These are phyloP conservation scores for Hirsutella thompsonii DNA, from an alignment of 2,329 filamentous ascomycete species.

Conservation along the genomic window DNA sequence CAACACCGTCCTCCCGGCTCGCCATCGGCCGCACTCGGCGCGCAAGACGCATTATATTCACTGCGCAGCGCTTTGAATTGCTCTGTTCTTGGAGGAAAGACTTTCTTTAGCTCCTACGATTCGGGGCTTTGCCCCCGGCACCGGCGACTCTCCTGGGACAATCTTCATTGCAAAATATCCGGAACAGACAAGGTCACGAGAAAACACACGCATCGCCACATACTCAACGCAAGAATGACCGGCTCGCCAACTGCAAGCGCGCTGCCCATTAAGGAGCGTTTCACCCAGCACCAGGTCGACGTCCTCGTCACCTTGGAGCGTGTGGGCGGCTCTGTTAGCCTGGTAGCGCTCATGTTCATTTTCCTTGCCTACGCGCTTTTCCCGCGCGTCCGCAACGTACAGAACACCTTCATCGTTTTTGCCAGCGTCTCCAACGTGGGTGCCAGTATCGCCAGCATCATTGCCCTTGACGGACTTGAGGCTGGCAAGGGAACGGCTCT, in stretches of 20 bases:
- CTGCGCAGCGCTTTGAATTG: too few species aligned
- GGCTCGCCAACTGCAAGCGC: background rate
- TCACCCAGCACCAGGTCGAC: constrained; percentile 23
- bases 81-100: too few species aligned
- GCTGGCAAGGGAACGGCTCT: constrained; percentile 40
- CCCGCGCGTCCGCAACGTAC: constrained; percentile 41
- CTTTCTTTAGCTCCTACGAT: too few species aligned
- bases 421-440: constrained; percentile 47
- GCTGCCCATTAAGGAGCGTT: constrained; percentile 9
- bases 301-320: constrained; percentile 37
- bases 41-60: too few species aligned
- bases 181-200: too few species aligned
- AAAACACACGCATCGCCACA: background rate
- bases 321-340: constrained; percentile 38
- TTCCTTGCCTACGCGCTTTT: constrained; percentile 38
- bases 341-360: constrained; percentile 36
- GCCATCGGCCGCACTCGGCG: too few species aligned
- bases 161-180: too few species aligned
- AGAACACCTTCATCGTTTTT: constrained; percentile 50
- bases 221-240: background rate
- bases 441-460: constrained; percentile 53
- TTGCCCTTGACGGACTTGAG: constrained; percentile 52
- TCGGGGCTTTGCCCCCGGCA: too few species aligned
- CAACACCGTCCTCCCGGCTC: too few species aligned
- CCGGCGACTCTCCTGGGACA: too few species aligned